phyloP scores from a whole-genome alignment of 2,329 filamentous ascomycete species.

The Madurella fahalii region DNA sequence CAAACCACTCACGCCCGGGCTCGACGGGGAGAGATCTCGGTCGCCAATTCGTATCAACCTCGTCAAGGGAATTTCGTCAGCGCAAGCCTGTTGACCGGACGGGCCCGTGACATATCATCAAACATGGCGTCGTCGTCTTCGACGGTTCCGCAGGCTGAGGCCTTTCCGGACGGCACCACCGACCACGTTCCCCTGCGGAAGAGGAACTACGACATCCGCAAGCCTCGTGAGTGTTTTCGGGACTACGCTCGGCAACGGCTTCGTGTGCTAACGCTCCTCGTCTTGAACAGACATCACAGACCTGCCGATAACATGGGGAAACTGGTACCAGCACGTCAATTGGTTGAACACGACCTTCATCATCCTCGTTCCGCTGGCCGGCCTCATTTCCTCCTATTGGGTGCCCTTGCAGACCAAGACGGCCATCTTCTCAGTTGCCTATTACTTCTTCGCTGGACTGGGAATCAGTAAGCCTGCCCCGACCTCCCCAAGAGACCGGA shows the following conservation, averaged over 20 bases:
- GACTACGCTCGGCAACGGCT: neutral
- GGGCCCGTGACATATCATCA: constrained; percentile 13
- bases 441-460: constrained; percentile 81
- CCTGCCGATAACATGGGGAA: constrained; percentile 70
- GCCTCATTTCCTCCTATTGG: constrained; percentile 72
- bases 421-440: constrained; percentile 65
- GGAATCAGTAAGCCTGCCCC: constrained; percentile 61
- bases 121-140: constrained; percentile 38
- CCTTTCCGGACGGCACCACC: constrained; percentile 50
- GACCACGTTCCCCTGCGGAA: constrained; percentile 51
- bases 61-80: constrained; percentile 2
- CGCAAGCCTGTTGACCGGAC: constrained; percentile 11
- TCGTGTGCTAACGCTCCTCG: constrained; percentile 2
- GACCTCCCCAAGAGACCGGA: neutral
- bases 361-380: constrained; percentile 68
- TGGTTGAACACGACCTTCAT: constrained; percentile 87
- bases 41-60: constrained; percentile 7
- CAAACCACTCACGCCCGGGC: constrained; percentile 7
- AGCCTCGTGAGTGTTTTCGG: constrained; percentile 48
- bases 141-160: constrained; percentile 37
- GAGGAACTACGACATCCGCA: constrained; percentile 54
- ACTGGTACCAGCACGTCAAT: constrained; percentile 92
- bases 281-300: constrained; percentile 65
- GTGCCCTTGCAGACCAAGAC: constrained; percentile 71
- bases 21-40: constrained; percentile 5